phyloP scores from a whole-genome alignment of 2,329 filamentous ascomycete species.

The Diaporthe eres region DNA sequence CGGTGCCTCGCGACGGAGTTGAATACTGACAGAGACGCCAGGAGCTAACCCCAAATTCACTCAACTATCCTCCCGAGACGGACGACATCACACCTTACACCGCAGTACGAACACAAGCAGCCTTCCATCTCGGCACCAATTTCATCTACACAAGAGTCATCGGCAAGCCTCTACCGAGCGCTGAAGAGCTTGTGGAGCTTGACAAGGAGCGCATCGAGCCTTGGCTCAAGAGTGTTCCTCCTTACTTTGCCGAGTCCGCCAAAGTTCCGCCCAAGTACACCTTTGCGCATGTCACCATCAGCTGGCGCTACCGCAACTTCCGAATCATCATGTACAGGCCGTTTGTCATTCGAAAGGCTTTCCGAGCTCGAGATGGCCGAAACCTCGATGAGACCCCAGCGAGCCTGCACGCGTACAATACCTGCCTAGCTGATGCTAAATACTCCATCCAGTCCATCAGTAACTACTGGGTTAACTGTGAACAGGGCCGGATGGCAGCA shows the following conservation, averaged over 20 bases:
- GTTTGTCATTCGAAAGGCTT: slow-evolving; percentile 58
- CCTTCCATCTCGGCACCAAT: slow-evolving; percentile 60
- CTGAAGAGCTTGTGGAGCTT: slow-evolving; percentile 56
- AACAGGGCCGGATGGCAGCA: slow-evolving; percentile 56
- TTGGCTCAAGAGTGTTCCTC: slow-evolving; percentile 55
- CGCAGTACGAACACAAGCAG: slow-evolving; percentile 58
- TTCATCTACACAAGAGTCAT: slow-evolving; percentile 62
- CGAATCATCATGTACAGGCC: slow-evolving; percentile 63
- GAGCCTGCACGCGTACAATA: slow-evolving; percentile 49
- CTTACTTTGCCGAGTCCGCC: slow-evolving; percentile 53
- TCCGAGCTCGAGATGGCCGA: slow-evolving; percentile 45
- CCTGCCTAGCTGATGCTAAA: slow-evolving; percentile 58
- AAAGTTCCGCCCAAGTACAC: slow-evolving; percentile 53
- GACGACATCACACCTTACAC: slow-evolving; percentile 59
- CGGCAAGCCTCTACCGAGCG: slow-evolving; percentile 57
- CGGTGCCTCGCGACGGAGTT: neutral
- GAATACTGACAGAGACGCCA: slow-evolving; percentile 27
- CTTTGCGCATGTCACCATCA: slow-evolving; percentile 58
- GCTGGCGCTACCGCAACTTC: slow-evolving; percentile 60
- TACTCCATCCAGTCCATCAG: slow-evolving; percentile 56
- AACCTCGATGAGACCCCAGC: slow-evolving; percentile 41
- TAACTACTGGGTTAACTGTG: slow-evolving; percentile 54
- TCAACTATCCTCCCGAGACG: slow-evolving; percentile 52
- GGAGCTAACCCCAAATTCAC: slow-evolving; percentile 53
- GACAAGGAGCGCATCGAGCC: slow-evolving; percentile 56